Conservation (phyloP, 2,329 filamentous ascomycete species). For the Aspergillus piperis region DNA sequence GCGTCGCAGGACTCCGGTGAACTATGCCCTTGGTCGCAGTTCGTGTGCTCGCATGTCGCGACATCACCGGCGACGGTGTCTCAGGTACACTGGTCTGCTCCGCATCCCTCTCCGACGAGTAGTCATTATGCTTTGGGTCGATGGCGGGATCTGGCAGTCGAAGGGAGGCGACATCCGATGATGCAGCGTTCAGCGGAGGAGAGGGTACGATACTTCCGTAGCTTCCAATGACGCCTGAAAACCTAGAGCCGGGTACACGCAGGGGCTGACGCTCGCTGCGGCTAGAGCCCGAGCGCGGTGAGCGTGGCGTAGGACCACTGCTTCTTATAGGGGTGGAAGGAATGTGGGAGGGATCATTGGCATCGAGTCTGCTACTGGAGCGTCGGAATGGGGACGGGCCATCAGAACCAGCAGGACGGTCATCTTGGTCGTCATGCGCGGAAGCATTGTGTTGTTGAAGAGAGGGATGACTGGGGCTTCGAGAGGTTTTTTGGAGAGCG, state of each 20-base stretch:
- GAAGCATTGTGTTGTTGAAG: constrained; percentile 30
- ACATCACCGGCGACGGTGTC: constrained; percentile 29
- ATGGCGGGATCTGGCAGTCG: constrained; percentile 65
- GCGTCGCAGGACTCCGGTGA: constrained; percentile 13
- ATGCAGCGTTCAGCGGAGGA: constrained; percentile 43
- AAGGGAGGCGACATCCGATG: constrained; percentile 52
- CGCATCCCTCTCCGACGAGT: constrained; percentile 17
- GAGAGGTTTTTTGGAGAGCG: constrained; percentile 65
- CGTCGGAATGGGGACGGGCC: constrained; percentile 21
- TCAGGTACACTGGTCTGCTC: constrained; percentile 22
- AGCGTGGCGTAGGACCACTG: constrained; percentile 28
- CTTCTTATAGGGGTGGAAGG: constrained; percentile 18
- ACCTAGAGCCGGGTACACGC: constrained; percentile 36
- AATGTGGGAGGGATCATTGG: constrained; percentile 16
- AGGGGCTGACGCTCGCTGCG: constrained; percentile 42
- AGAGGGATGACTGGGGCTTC: constrained; percentile 47
- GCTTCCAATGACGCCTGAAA: constrained; percentile 45
- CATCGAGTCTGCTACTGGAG: constrained; percentile 24
- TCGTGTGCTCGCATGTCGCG: constrained; percentile 19
- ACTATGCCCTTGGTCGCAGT: constrained; percentile 6
- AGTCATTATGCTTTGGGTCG: constrained; percentile 41
- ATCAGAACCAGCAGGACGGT: constrained; percentile 16
- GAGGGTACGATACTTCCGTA: constrained; percentile 67
- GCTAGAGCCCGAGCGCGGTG: constrained; percentile 35
- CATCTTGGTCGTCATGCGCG: constrained; percentile 16